Conservation (phyloP, 1,139 yeast species). For the Suhomyces anneliseae region DNA sequence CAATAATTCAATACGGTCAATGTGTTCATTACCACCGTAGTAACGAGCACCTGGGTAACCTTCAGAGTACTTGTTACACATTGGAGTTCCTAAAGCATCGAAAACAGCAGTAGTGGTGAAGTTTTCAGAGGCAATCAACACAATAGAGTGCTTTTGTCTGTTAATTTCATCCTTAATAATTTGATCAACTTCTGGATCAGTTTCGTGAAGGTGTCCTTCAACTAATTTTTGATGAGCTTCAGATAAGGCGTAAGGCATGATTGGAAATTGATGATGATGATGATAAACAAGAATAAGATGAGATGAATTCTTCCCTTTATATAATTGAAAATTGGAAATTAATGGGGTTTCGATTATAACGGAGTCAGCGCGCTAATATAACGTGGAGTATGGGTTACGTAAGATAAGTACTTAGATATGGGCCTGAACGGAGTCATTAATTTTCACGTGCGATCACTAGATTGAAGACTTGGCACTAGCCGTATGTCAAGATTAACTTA, state of each 20-base stretch:
- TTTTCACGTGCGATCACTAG: background rate
- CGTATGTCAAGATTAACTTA: too few species aligned
- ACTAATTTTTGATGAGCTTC: constrained; percentile 65
- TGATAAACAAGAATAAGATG: background rate
- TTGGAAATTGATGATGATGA: background rate
- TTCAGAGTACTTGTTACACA: constrained; percentile 88
- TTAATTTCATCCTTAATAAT: constrained; percentile 85
- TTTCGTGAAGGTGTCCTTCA: constrained; percentile 66
- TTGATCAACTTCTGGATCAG: constrained; percentile 80
- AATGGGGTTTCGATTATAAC: constrained; percentile 1
- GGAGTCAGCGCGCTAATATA: constrained; percentile 10
- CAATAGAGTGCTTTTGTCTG: constrained; percentile 94
- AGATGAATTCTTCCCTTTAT: constrained; percentile 2
- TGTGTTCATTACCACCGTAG: constrained; percentile 90
- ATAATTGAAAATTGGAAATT: constrained; percentile 1
- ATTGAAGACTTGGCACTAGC: background rate
- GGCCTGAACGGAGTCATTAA: background rate
- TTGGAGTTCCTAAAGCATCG: constrained; percentile 95
- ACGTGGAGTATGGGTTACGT: constrained; percentile 5
- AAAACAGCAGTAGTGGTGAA: constrained; percentile 96
- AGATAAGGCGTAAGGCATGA: constrained; percentile 61
- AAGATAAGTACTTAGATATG: background rate
- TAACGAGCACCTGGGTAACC: constrained; percentile 89
- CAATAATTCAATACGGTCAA: constrained; percentile 86
- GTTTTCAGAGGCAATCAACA: constrained; percentile 93